Conservation (phyloP, 202 grass and related monocot genomes). For the Bolboschoenoplectus hybrid region DNA sequence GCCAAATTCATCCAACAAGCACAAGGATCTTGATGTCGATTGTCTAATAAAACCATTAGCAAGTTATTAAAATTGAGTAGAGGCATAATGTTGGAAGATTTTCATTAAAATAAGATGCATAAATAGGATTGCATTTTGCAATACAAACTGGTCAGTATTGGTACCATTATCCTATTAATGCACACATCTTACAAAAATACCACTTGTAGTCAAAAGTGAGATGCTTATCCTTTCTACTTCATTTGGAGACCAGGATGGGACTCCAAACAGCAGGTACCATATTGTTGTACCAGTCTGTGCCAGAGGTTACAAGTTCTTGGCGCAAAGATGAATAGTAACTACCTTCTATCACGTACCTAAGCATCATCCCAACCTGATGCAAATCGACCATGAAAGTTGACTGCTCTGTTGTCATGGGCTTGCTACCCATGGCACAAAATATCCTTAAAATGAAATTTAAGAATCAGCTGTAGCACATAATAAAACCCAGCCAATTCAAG, state of each 20-base stretch:
- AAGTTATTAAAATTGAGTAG: conserved; percentile 21
- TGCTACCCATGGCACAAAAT: conserved; percentile 94
- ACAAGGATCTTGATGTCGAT: conserved; percentile 83
- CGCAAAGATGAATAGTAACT: not conserved
- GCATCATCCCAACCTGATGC: conserved; percentile 98
- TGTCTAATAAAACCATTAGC: conserved; percentile 59
- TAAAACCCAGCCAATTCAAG: conserved; percentile 15
- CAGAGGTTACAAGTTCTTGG: conserved; percentile 15
- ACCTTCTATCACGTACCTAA: conserved; percentile 59
- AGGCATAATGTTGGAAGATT: conserved; percentile 16
- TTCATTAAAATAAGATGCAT: not conserved
- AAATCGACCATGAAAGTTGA: conserved; percentile 98
- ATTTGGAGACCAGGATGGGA: conserved; percentile 37
- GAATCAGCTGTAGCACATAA: conserved; percentile 13
- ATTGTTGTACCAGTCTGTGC: not conserved
- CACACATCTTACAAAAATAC: conserved; percentile 1
- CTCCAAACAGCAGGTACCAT: conserved; percentile 36
- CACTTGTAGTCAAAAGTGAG: not conserved
- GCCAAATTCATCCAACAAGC: conserved; percentile 94
- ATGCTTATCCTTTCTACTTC: conserved; percentile 4
- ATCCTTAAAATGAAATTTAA: conserved; percentile 55
- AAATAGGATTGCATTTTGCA: conserved; percentile 25
- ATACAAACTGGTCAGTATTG: not conserved
- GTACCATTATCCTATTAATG: conserved; percentile 1
- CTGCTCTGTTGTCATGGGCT: conserved; percentile 84